Evolutionary conservation across 495 filamentous ascomycete genomes (phyloP).

Genomic region (Penicillium diatomitis): DNA sequence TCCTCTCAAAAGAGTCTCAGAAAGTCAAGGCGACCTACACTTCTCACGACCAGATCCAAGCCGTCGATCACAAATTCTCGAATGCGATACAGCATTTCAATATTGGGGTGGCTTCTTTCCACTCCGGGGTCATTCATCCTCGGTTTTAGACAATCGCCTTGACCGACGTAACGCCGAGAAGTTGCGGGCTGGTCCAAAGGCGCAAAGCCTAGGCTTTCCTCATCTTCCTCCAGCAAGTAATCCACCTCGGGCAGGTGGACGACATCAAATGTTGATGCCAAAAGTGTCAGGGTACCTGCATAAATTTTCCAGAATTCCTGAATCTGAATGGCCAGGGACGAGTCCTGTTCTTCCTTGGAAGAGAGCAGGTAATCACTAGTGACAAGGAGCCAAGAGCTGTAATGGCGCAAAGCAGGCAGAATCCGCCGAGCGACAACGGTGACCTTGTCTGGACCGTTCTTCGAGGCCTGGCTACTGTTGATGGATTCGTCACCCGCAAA

Average conservation of each 20-base stretch:
- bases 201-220: slow-evolving; percentile 63
- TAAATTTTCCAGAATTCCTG: slow-evolving; percentile 67
- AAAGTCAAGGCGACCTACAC: slow-evolving; percentile 26
- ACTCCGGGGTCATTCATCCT: slow-evolving; percentile 46
- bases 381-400: slow-evolving; percentile 61
- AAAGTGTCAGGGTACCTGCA: slow-evolving; percentile 53
- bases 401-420: slow-evolving; percentile 61
- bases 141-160: slow-evolving; percentile 40
- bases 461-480: slow-evolving; percentile 21
- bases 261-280: slow-evolving; percentile 52
- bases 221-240: slow-evolving; percentile 72
- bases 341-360: slow-evolving; percentile 47
- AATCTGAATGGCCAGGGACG: slow-evolving; percentile 47
- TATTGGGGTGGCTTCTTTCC: slow-evolving; percentile 51
- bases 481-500: slow-evolving; percentile 40
- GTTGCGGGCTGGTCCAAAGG: slow-evolving; percentile 49
- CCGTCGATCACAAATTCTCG: slow-evolving; percentile 60
- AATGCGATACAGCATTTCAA: slow-evolving; percentile 64
- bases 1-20: neutral
- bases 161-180: slow-evolving; percentile 39
- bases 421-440: slow-evolving; percentile 55
- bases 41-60: slow-evolving; percentile 45
- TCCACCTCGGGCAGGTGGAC: slow-evolving; percentile 46
- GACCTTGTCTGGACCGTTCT: slow-evolving; percentile 44
- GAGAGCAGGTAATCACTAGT: slow-evolving; percentile 41